These are phyloP conservation scores for Fistulinella cinereoalba DNA, from an alignment of 1,284 basidiomycete genomes.

Conservation along the genomic window DNA sequence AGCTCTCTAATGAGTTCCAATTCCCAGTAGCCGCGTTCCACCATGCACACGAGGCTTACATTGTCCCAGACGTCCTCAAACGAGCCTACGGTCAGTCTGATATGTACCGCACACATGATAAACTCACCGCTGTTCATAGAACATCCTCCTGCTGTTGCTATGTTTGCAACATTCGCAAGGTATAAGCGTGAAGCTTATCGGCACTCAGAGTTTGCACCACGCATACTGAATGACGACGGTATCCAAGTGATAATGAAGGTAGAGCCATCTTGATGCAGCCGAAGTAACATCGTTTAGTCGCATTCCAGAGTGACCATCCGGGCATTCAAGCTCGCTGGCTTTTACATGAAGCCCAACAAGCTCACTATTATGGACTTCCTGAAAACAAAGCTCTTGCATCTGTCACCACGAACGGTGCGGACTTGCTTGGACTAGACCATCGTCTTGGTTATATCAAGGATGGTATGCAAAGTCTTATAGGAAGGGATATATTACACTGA, in stretches of 20 bases:
- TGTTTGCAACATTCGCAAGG: constrained; percentile 70
- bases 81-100: constrained; percentile 58
- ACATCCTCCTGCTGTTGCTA: constrained; percentile 68
- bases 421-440: constrained; percentile 61
- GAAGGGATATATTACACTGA: neutral
- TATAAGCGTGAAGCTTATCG: constrained; percentile 68
- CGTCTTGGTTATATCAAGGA: constrained; percentile 59
- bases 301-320: constrained; percentile 59
- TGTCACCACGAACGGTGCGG: constrained; percentile 63
- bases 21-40: constrained; percentile 83
- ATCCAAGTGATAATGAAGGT: constrained; percentile 49
- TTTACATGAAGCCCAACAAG: constrained; percentile 68
- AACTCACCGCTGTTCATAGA: constrained; percentile 31
- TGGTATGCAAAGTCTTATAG: constrained; percentile 32
- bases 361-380: constrained; percentile 56
- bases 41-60: constrained; percentile 84
- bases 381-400: constrained; percentile 48
- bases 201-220: constrained; percentile 37
- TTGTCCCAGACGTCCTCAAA: constrained; percentile 79
- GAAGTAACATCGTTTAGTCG: neutral
- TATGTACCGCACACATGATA: constrained; percentile 5
- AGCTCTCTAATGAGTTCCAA: constrained; percentile 76
- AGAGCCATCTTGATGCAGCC: neutral
- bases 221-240: constrained; percentile 26
- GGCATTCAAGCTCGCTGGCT: constrained; percentile 66